Evolutionary conservation across 805 yeast genomes (phyloP).

Genomic region (Saccharomycopsis selenospora): DNA sequence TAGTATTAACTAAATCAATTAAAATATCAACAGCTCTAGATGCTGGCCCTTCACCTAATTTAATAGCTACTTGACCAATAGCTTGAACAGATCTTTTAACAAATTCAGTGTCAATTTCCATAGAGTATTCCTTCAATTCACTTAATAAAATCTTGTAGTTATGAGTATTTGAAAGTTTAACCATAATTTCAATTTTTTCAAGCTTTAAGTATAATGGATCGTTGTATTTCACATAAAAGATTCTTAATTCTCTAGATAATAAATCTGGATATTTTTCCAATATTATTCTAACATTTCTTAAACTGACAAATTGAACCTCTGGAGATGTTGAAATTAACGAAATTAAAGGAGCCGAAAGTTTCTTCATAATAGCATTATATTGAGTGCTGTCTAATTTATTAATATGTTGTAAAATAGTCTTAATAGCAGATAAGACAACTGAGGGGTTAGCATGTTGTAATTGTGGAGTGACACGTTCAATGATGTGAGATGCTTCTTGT

Average conservation of each 20-base stretch:
- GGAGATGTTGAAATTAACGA: slow-evolving; percentile 84
- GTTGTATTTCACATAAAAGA: slow-evolving; percentile 82
- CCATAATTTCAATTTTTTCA: slow-evolving; percentile 70
- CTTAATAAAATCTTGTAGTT: slow-evolving; percentile 54
- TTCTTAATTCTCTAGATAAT: slow-evolving; percentile 71
- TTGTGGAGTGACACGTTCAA: slow-evolving; percentile 89
- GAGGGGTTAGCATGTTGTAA: slow-evolving; percentile 96
- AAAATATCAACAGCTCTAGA: slow-evolving; percentile 55
- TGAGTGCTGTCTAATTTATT: slow-evolving; percentile 35
- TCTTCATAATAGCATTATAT: slow-evolving; percentile 43
- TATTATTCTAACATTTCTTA: slow-evolving; percentile 83
- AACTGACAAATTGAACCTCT: slow-evolving; percentile 89
- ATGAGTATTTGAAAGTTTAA: slow-evolving; percentile 47
- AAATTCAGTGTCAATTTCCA: slow-evolving; percentile 79
- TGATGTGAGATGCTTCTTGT: slow-evolving; percentile 72
- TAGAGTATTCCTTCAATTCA: slow-evolving; percentile 72
- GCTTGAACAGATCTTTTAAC: slow-evolving; percentile 60
- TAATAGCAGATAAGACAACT: slow-evolving; percentile 80
- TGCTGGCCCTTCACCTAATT: slow-evolving; percentile 42
- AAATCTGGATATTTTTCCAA: slow-evolving; percentile 82
- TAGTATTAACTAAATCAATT: slow-evolving; percentile 49
- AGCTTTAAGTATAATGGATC: slow-evolving; percentile 74
- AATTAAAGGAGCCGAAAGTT: slow-evolving; percentile 78
- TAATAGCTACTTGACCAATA: slow-evolving; percentile 66
- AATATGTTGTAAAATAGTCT: slow-evolving; percentile 67